Conservation (phyloP, 1,284 basidiomycete species). For the Exobasidium rhododendri region DNA sequence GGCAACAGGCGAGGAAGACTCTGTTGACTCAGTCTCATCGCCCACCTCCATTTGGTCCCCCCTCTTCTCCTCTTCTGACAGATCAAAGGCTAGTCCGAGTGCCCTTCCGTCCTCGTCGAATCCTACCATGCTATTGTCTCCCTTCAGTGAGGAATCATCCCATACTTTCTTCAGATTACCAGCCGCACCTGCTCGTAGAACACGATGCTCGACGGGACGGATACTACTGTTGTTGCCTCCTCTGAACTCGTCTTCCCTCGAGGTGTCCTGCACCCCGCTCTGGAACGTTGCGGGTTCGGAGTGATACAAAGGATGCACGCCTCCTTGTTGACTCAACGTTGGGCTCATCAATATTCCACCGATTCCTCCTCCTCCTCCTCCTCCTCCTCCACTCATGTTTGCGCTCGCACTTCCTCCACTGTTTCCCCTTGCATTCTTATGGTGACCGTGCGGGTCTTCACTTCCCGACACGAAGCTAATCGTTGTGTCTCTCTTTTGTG, state of each 20-base stretch:
- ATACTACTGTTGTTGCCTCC: background rate
- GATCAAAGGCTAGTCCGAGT: too few species aligned
- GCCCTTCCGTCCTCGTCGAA: background rate
- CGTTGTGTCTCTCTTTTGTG: constrained; percentile 18
- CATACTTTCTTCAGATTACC: background rate
- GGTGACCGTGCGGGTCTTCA: constrained; percentile 21
- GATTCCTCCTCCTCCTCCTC: too few species aligned
- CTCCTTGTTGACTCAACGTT: background rate
- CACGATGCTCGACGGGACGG: background rate
- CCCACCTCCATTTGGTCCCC: background rate
- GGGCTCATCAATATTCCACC: constrained; percentile 8
- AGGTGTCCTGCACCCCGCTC: background rate
- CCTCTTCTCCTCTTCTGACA: background rate
- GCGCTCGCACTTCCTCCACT: background rate
- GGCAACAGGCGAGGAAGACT: background rate
- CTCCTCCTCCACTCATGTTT: background rate
- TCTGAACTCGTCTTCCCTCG: background rate
- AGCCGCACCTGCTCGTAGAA: background rate
- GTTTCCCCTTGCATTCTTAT: background rate
- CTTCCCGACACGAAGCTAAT: constrained; percentile 13
- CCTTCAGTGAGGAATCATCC: background rate
- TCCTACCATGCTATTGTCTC: background rate
- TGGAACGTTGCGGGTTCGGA: background rate
- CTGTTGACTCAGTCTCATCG: background rate
- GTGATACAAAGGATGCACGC: background rate